A percentile compares a stretch with the other conserved stretches of the same genome.
phyloP scores from a whole-genome alignment of 1,284 basidiomycete species.

The Cryptococcus floricola region DNA sequence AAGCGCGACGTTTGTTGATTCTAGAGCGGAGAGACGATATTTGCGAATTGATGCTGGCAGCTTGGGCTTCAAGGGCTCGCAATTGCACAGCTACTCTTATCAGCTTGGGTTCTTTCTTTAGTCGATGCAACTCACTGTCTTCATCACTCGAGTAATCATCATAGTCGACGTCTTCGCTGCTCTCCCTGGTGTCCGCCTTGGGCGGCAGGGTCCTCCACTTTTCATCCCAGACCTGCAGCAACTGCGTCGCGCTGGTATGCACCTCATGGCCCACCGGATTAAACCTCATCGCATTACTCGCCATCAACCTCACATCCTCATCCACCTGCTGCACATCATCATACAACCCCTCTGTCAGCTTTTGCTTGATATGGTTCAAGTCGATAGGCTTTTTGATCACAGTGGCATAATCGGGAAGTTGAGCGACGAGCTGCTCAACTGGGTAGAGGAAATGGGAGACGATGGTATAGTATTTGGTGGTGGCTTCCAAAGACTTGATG shows the following conservation, averaged over 20 bases:
- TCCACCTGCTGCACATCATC: slow-evolving; percentile 71
- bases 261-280: slow-evolving; percentile 87
- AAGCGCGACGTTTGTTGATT: slow-evolving; percentile 31
- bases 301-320: slow-evolving; percentile 89
- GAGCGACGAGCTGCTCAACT: slow-evolving; percentile 64
- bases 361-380: slow-evolving; percentile 77
- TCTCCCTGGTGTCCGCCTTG: slow-evolving; percentile 42
- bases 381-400: slow-evolving; percentile 95
- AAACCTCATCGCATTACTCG: slow-evolving; percentile 87
- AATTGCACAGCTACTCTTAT: neutral
- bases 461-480: slow-evolving; percentile 69
- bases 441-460: slow-evolving; percentile 89
- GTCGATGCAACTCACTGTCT: slow-evolving; percentile 36
- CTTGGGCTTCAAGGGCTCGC: slow-evolving; percentile 13
- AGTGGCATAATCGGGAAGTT: slow-evolving; percentile 80
- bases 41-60: slow-evolving; percentile 17
- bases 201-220: slow-evolving; percentile 80
- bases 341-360: slow-evolving; percentile 74
- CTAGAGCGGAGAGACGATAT: slow-evolving; percentile 25
- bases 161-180: slow-evolving; percentile 52
- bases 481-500: slow-evolving; percentile 65
- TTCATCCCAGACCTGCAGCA: slow-evolving; percentile 82
- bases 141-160: slow-evolving; percentile 49
- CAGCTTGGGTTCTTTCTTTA: neutral
- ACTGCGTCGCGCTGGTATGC: slow-evolving; percentile 71